These are phyloP conservation scores for Fomitopsis schrenkii DNA, from an alignment of 1,284 basidiomycete genomes.

Conservation along the genomic window DNA sequence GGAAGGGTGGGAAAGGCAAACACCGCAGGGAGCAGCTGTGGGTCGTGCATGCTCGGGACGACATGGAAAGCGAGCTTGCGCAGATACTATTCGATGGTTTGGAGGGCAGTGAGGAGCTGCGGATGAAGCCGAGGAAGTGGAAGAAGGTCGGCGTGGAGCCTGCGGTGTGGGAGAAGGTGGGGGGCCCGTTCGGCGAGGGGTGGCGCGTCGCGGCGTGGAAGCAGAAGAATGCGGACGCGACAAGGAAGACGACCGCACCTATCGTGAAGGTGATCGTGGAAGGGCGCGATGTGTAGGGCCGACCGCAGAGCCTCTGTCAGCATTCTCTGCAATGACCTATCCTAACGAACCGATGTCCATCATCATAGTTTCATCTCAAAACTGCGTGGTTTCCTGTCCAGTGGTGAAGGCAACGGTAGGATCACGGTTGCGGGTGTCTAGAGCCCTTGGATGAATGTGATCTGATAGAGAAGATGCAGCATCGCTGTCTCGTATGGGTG, in stretches of 20 bases:
- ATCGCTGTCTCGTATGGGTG: too few relatives aligned
- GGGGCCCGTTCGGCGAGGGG: constrained; percentile 21
- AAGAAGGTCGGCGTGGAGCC: constrained; percentile 25
- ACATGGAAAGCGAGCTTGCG: constrained; percentile 26
- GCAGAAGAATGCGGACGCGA: constrained; percentile 72
- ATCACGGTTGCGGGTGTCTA: too few relatives aligned
- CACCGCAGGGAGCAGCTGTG: constrained; percentile 68
- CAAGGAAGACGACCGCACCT: constrained; percentile 81
- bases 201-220: constrained; percentile 54
- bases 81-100: constrained; percentile 49
- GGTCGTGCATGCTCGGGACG: constrained; percentile 38
- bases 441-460: too few relatives aligned
- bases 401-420: too few relatives aligned
- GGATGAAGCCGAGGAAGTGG: constrained; percentile 40
- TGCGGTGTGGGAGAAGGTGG: constrained; percentile 16
- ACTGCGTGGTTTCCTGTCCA: too few relatives aligned
- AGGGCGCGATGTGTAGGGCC: constrained; percentile 4
- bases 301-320: background rate
- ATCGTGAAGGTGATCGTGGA: constrained; percentile 50
- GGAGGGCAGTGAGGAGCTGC: constrained; percentile 49
- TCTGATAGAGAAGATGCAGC: too few relatives aligned
- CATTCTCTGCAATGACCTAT: too few relatives aligned
- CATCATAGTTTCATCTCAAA: too few relatives aligned
- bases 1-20: constrained; percentile 53
- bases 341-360: too few relatives aligned